Percentiles rank a stretch among this genome's conserved stretches.
phyloP scores from a whole-genome alignment of 148 eudicot species.

The Talinum fruticosum region DNA sequence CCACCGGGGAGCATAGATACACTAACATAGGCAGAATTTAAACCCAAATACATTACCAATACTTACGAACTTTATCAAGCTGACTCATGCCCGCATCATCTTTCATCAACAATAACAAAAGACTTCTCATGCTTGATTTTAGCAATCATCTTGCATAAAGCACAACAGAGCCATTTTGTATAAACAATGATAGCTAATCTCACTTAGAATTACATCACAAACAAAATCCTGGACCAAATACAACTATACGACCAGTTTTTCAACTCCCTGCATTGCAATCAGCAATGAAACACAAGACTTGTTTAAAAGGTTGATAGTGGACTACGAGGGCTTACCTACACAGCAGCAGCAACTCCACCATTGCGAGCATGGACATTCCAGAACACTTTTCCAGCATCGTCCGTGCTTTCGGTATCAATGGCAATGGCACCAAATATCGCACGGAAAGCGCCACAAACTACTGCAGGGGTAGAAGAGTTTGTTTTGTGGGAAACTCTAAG shows the following conservation, averaged over 20 bases:
- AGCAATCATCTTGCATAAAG: background rate
- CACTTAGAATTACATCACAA: constrained; percentile 4
- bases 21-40: no score
- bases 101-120: background rate
- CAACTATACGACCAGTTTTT: background rate
- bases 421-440: constrained; percentile 71
- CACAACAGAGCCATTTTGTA: background rate
- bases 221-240: constrained; percentile 1
- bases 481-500: constrained; percentile 72
- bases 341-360: constrained; percentile 18
- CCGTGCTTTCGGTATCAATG: constrained; percentile 41
- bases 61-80: no score
- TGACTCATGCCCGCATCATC: background rate
- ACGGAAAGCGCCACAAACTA: constrained; percentile 78
- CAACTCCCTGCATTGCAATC: background rate
- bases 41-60: no score
- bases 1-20: background rate
- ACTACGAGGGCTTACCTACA: constrained; percentile 20
- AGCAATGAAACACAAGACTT: background rate
- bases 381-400: constrained; percentile 44
- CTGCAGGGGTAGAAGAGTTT: constrained; percentile 53
- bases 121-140: background rate
- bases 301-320: background rate
- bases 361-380: constrained; percentile 38
- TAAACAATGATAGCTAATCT: constrained; percentile 12